Percentiles rank a stretch among this genome's conserved stretches.
These are phyloP conservation scores for Schoenoplectus tabernaemontani DNA, from an alignment of 202 grass and related monocot genomes.

Conservation along the genomic window DNA sequence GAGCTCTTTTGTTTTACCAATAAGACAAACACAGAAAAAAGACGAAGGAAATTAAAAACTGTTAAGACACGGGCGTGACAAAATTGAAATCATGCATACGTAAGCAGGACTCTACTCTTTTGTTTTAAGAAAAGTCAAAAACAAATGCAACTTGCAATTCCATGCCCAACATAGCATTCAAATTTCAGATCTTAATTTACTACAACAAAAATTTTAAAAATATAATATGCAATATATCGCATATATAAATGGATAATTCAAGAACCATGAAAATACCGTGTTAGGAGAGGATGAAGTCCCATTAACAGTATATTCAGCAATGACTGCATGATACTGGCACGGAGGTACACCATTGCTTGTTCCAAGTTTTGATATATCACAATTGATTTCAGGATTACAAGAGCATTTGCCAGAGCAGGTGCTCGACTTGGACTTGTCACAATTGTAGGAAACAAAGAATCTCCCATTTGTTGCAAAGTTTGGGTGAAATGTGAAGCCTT, in stretches of 20 bases:
- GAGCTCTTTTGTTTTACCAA: neutral
- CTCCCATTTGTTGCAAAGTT: constrained; percentile 55
- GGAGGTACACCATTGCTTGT: constrained; percentile 50
- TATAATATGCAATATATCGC: neutral
- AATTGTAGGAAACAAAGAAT: constrained; percentile 90
- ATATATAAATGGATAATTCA: neutral
- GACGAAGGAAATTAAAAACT: neutral
- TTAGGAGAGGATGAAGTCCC: constrained; percentile 35
- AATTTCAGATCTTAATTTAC: neutral
- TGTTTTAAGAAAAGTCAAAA: neutral
- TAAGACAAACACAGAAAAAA: neutral
- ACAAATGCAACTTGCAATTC: neutral
- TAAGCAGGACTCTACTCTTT: neutral
- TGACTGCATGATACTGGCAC: constrained; percentile 63
- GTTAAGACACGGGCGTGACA: neutral
- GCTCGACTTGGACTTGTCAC: constrained; percentile 58
- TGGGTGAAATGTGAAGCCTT: constrained; percentile 64
- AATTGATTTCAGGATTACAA: constrained; percentile 82
- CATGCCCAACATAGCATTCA: neutral
- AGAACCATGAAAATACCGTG: constrained; percentile 27
- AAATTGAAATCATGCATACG: neutral
- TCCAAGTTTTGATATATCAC: constrained; percentile 59
- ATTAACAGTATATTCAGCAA: constrained; percentile 76
- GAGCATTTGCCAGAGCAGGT: constrained; percentile 68
- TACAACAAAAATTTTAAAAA: neutral